Percentiles rank a stretch among this genome's conserved stretches.
Evolutionary conservation across 2,329 filamentous ascomycete genomes (phyloP).

Genomic region (Cyclaneusma minus): DNA sequence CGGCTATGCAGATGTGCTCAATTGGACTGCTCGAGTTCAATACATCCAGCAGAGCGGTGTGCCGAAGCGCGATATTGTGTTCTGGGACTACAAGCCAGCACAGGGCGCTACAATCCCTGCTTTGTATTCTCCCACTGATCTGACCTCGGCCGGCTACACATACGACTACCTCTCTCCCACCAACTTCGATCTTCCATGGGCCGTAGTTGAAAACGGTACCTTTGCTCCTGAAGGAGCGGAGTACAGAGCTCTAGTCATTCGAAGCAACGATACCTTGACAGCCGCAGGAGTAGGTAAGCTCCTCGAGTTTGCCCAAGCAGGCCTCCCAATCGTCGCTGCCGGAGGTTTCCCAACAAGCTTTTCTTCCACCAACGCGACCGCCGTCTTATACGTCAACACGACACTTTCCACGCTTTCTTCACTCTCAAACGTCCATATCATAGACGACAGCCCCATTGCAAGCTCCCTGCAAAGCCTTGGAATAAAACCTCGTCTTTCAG

Average conservation of each 20-base stretch:
- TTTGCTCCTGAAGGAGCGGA: constrained; percentile 24
- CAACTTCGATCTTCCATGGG: constrained; percentile 24
- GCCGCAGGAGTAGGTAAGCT: constrained; percentile 19
- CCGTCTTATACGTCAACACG: constrained; percentile 6
- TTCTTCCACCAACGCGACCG: constrained; percentile 7
- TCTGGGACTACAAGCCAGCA: constrained; percentile 19
- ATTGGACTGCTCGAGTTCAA: constrained; percentile 22
- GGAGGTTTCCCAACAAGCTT: constrained; percentile 18
- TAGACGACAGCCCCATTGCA: too few species aligned
- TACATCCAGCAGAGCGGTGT: constrained; percentile 23
- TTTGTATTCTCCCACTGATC: constrained; percentile 2
- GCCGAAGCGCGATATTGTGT: constrained; percentile 24
- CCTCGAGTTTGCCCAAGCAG: constrained; percentile 19
- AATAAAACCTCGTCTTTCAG: constrained; percentile 17
- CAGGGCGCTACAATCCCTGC: constrained; percentile 1
- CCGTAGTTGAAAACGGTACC: constrained; percentile 19
- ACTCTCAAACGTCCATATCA: constrained; percentile 21
- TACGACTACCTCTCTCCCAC: constrained; percentile 29
- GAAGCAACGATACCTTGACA: constrained; percentile 21
- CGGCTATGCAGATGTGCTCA: constrained; percentile 20
- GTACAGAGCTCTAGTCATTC: constrained; percentile 27
- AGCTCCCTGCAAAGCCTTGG: constrained; percentile 16
- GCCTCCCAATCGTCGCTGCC: constrained; percentile 26
- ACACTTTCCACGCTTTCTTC: constrained; percentile 12
- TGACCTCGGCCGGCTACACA: constrained; percentile 18